phyloP scores from a whole-genome alignment of 176 grass and related monocot species.

The Raddia guianensis region DNA sequence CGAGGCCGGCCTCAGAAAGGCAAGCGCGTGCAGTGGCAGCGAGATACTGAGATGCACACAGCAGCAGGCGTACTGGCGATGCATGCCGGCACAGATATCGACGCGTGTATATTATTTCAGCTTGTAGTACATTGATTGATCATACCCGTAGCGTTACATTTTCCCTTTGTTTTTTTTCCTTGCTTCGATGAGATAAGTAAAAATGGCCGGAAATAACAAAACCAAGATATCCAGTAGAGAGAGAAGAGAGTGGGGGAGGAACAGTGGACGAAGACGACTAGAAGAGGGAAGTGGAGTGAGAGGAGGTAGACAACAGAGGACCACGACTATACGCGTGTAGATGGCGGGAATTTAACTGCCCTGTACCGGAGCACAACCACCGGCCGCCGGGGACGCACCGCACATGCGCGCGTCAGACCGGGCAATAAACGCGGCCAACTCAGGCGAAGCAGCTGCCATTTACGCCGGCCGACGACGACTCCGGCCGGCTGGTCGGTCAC shows the following conservation, averaged over 20 bases:
- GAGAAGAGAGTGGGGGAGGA: neutral
- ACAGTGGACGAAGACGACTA: neutral
- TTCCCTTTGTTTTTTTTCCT: neutral
- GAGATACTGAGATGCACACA: neutral
- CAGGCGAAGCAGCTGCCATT: neutral
- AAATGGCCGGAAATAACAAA: conserved; percentile 5
- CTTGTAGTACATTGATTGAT: conserved; percentile 1
- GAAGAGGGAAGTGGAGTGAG: neutral
- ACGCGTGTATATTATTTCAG: conserved; percentile 3
- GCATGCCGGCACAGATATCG: neutral
- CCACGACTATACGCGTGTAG: conserved; percentile 28
- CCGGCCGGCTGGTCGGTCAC: neutral
- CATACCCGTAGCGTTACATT: conserved; percentile 9
- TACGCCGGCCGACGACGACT: conserved; percentile 14
- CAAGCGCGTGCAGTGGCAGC: neutral
- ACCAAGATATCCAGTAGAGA: neutral
- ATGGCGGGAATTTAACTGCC: conserved; percentile 31
- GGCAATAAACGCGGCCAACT: conserved; percentile 36
- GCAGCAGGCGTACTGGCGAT: neutral
- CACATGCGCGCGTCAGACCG: conserved; percentile 40
- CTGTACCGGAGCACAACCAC: conserved; percentile 46
- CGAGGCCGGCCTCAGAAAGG: neutral
- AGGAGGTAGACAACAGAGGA: conserved; percentile 9
- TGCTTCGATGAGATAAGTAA: neutral
- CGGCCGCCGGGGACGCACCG: conserved; percentile 31